Evolutionary conservation across 2,329 filamentous ascomycete species (phyloP), one percentile per base, ranked within the genome.

Genomic region (Aureobasidium sp.): DNA sequence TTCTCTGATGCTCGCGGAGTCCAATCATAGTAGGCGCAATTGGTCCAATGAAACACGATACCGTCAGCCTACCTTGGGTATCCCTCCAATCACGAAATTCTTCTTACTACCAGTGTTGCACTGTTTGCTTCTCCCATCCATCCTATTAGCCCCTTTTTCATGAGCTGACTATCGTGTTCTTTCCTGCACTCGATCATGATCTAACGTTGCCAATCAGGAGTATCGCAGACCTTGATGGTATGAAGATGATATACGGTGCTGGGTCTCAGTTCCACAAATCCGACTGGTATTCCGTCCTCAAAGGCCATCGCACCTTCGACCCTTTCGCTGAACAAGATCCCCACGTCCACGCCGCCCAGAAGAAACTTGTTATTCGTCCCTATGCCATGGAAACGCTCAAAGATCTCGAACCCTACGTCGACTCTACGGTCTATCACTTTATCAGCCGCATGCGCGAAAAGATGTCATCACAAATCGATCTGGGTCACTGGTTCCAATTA

Each of bases 341-440:
- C 42, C 60, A 60, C 27, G 63, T 77, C 16, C 78, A 79, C 68
- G 67, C 70, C 16, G 68, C 67, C 9, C 69, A 75, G 51, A 71
- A 69, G 61, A 73, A 68, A 60, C 69, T 73, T 40, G 75, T 71
- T 58, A 73, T 53, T 25, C 67, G 73, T 16, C 74, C 71, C 27
- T 78, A 75, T 61, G 68, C 69, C 18, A 71, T 74, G 71, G 74
- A 72, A 36, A 63, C 74, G 4, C 68, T 81, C 65, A 77, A 72
- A 55, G 73, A 78, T 33, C 69, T 81, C n/a, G 79, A 81, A 67
- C 67, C 71, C 2, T 80, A 78, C 45, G 77, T 82, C 8, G 76
- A 82, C 67, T 71, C 76, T 23, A 76, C 76, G 11, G 68, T 79
- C 20, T 67, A 73, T 0, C 62, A 76, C 0, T 80, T 82, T 48